A percentile compares a stretch with the other conserved stretches of the same genome.
Evolutionary conservation across 768 basidiomycete genomes (phyloP).

Genomic region (Nidula microcarpa): DNA sequence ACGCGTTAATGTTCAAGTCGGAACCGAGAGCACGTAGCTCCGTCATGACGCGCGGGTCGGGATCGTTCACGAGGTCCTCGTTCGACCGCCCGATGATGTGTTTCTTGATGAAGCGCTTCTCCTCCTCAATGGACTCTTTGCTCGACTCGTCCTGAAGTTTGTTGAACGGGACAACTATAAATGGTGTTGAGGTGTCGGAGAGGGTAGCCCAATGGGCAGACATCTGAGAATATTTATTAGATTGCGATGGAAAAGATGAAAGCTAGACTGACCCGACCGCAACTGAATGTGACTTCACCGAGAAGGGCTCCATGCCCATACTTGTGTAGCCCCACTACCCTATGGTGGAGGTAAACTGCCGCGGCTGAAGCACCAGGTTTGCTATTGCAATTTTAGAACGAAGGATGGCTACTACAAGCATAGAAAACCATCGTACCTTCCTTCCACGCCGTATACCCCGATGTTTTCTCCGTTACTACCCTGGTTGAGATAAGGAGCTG

Average conservation of each 20-base stretch:
- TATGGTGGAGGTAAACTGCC: slow-evolving; percentile 31
- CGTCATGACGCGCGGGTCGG: slow-evolving; percentile 6
- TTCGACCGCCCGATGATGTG: slow-evolving; percentile 23
- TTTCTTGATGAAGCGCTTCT: slow-evolving; percentile 28
- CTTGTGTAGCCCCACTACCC: slow-evolving; percentile 34
- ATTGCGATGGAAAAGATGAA: no score
- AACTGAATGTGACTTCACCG: slow-evolving; percentile 32
- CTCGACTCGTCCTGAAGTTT: slow-evolving; percentile 27
- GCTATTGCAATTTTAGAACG: slow-evolving; percentile 14
- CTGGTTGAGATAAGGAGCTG: slow-evolving; percentile 20
- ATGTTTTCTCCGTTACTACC: slow-evolving; percentile 25
- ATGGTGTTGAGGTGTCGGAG: slow-evolving; percentile 21
- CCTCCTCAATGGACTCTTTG: slow-evolving; percentile 16
- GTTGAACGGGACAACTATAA: slow-evolving; percentile 39
- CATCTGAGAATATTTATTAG: slow-evolving; percentile 15
- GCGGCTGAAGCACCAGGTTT: slow-evolving; percentile 44
- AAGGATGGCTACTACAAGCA: slow-evolving; percentile 1
- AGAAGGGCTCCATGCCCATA: slow-evolving; percentile 34
- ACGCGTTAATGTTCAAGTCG: slow-evolving; percentile 42
- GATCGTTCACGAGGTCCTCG: slow-evolving; percentile 22
- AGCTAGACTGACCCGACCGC: slow-evolving; percentile 20
- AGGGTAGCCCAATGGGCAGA: slow-evolving; percentile 39
- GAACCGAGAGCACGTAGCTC: slow-evolving; percentile 20
- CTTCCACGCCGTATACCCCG: slow-evolving; percentile 44
- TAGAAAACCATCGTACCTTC: slow-evolving; percentile 28